Evolutionary conservation across 2,329 filamentous ascomycete genomes (phyloP), one percentile per base, ranked within the genome.

Genomic region (Colletotrichum scovillei): DNA sequence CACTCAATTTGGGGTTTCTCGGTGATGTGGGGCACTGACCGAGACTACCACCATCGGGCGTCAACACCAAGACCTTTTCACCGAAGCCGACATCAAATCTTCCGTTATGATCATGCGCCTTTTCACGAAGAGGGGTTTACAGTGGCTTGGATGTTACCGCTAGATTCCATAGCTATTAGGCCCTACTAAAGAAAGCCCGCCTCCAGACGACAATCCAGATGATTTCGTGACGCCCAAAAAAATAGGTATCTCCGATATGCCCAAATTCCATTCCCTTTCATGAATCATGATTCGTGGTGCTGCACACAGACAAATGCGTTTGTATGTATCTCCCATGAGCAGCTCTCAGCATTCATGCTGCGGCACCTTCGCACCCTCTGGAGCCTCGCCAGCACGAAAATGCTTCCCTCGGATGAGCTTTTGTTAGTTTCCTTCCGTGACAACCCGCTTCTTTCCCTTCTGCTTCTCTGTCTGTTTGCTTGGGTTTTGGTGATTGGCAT

Each of bases 11-110:
- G 60, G 67, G 70, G 67, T 62, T 73, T 19, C 19, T 70, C 70
- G 67, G 60, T 59, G 70, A 73, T 73, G 70, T 73, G 70, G 70
- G 70, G 70, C 70, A 24, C 32, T 42, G 55, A 70, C 60, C 46
- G 60, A 73, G 55, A 16, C 30, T 14, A 52, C 12, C 28, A 53
- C 42, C 60, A 53, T 49, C 60, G 60, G 24, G 12, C 42, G 32
- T 53, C 12, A 8, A 63, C 24, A 19, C 19, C 19, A 9, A 4
- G 19, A n/a, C 6, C 8, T n/a, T 49, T 49, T 62, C 24, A 30
- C 16, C 35, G 19, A 49, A 30, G 24, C 28, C 22, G 24, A 16
- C 35, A 49, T 5, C 19, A n/a, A 49, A 8, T n/a, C 19, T n/a
- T 49, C 42, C 42, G 8, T 49, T 22, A 11, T 19, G 42, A 49